Conservation (phyloP, 2,329 filamentous ascomycete species). For the Fonsecaea pedrosoi region DNA sequence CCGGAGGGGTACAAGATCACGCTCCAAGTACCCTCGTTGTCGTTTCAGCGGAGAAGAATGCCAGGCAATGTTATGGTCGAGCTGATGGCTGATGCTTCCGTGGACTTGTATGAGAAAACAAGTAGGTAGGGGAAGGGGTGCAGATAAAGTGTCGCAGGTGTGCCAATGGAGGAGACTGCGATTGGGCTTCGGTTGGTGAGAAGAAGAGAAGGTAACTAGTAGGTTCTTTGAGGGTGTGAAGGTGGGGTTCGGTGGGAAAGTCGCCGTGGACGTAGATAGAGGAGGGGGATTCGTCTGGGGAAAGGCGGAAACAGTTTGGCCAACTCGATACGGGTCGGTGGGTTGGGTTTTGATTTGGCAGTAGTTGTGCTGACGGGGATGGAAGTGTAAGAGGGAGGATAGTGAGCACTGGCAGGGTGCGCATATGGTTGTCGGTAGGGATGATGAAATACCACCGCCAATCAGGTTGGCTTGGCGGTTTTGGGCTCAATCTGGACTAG, state of each 20-base stretch:
- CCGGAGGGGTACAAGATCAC: slow-evolving; percentile 5
- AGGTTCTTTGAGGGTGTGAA: slow-evolving; percentile 4
- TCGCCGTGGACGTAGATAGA: slow-evolving; percentile 12
- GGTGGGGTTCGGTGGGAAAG: slow-evolving; percentile 16
- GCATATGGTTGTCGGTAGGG: not conserved
- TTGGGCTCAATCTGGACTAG: not conserved
- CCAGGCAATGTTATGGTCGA: not conserved
- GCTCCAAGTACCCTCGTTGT: slow-evolving; percentile 14
- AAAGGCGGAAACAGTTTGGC: slow-evolving; percentile 14
- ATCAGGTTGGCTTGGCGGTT: not conserved
- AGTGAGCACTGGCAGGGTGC: slow-evolving; percentile 1
- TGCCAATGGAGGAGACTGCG: slow-evolving; percentile 17
- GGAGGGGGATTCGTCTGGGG: slow-evolving; percentile 13
- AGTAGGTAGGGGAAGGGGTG: slow-evolving; percentile 3
- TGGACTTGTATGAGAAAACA: not conserved
- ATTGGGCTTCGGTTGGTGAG: slow-evolving; percentile 17
- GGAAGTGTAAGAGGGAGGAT: not conserved
- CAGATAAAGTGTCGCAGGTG: not conserved
- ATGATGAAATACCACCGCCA: slow-evolving; percentile 6
- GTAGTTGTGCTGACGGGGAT: slow-evolving; percentile 4
- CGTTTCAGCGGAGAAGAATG: slow-evolving; percentile 3
- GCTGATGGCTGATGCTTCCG: slow-evolving; percentile 4
- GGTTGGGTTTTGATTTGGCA: not conserved
- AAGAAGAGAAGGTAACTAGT: not conserved
- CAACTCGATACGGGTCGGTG: not conserved